Evolutionary conservation across 345 rosid genomes (phyloP), one percentile per base, ranked within the genome.

Genomic region (Arabis hirsuta): DNA sequence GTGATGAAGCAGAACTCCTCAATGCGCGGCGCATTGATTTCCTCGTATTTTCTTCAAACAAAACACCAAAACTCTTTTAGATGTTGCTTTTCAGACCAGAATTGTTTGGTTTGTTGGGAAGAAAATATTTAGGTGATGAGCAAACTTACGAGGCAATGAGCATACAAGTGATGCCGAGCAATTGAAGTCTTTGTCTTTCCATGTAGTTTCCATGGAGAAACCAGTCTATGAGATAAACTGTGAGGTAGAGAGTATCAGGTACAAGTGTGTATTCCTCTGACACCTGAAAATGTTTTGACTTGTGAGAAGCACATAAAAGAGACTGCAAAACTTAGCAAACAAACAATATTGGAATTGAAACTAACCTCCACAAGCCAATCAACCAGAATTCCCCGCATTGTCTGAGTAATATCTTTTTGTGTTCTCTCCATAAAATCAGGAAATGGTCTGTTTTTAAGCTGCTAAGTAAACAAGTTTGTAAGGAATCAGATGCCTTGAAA

Each of bases 351-450:
- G 20, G 14, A 52, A 59, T 36, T 43, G 13, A 32, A 7, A n/a
- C 78, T 63, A 72, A 91, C 99, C 98, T 95, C 99, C 22, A 95
- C 96, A 81, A 95, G 99, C 99, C 99, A 95, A 80, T 95, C 96
- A 67, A 95, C 84, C 29, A 95, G 69, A 71, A 95, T 91, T 48
- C 88, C 96, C 2, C 99, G 77, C 99, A 95, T 95, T 73, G 83
- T 84, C 48, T 85, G 87, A 71, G 93, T 88, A 56, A 95, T 83
- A 66, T 95, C 97, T 43, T 50, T 83, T 76, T 94, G 97, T 16
- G 72, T 68, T 31, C 61, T 83, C 79, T 91, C 93, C 95, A 94
- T 89, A 78, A 73, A 91, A 76, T 67, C 72, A 32, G 87, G 75
- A 56, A 22, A 39, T 16, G 95, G 91, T 77, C 92, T 83, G 57